Evolutionary conservation across 306 rosid genomes (phyloP), one percentile per base, ranked within the genome.

Genomic region (Sphenostylis stenocarpa): DNA sequence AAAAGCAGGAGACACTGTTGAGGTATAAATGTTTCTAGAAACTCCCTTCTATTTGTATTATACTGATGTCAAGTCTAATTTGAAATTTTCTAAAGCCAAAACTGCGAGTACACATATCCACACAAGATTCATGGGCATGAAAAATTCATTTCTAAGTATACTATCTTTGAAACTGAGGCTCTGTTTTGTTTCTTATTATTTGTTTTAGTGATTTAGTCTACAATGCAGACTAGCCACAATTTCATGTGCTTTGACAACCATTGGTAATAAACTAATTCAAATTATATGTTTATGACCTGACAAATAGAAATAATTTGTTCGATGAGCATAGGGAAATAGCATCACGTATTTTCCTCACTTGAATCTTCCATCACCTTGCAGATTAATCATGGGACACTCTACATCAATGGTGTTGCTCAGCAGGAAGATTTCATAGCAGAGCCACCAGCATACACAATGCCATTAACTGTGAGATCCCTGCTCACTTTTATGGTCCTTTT

Each of bases 1-100:
- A 14, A 90, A 87, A 88, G 87, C 80, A 4, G 96, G 96, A 76
- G 98, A 94, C 84, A 76, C 75, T 20, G 95, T 94, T 73, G 86
- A 95, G 93, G 97, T 92, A 80, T 8, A 31, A 68, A 34, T 56
- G 23, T 19, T 69, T 56, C 21, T 41, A 17, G 24, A 68, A 48
- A 29, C 49, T 21, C 14, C 45, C 15, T 69, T 34, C 47, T 17
- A 38, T 57, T 68, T 17, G 2, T 26, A 57, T 48, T 70, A 24
- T 47, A 62, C 24, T 17, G 16, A 56, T 29, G 24, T 66, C 76
- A 39, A 31, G 51, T 11, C 33, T 49, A 45, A 33, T 67, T 57
- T 33, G 31, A 19, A 72, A 60, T 77, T 44, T 56, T 60, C 36
- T 43, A 21, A 71, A 76, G 61, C 53, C 61, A 19, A 61, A 36